Base-by-base conservation (phyloP, 2,329 filamentous ascomycete genomes). In the Calonectria pauciramosa region DNA sequence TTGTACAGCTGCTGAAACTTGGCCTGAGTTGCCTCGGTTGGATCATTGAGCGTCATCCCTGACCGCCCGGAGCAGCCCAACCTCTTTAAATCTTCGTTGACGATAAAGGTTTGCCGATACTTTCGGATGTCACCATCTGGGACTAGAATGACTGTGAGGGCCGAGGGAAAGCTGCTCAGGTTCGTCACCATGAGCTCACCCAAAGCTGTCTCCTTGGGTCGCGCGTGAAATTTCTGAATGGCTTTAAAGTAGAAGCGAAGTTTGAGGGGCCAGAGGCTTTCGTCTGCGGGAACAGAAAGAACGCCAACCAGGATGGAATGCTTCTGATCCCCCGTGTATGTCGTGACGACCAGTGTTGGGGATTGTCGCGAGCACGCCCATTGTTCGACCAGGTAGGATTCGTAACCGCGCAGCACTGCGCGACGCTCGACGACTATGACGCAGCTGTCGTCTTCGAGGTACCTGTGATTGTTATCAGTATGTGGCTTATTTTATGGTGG, bases 161-260 rank as follows among this genome's bases (percentile, higher is more conserved):
- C 94, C 0, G 96, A 98, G 4, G 97, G 96, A 77, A 99, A 98
- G 76, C 93, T 94, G 85, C 94, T 96, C 36, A 99, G 88, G 83
- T 98, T 98, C 7, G 97, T 99, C 72, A 98, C 93, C 94, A 98
- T 97, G 74, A 99, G 86, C 75, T 94, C 94, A 8, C 97, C 97
- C 18, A 97, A 86, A 1, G 91, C 89, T 0, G 96, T 98, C 68
- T 97, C 93, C 83, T 95, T 95, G 41, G 93, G 92, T 52, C 95
- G 91, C 1, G 96, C 95, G 88, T 98, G 95, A 80, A 94, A 96
- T 82, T 97, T 93, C 71, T 94, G 93, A 68, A 98, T 91, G 1
- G 95, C 95, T 77, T 94, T 93, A 87, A 98, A 97, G 85, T 98
- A 99, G 69, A 96, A 88, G 68, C 93, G 91, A 75, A 99, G 86